These are phyloP conservation scores for Aegilops longissima DNA, from an alignment of 176 grass and related monocot genomes.

Conservation along the genomic window DNA sequence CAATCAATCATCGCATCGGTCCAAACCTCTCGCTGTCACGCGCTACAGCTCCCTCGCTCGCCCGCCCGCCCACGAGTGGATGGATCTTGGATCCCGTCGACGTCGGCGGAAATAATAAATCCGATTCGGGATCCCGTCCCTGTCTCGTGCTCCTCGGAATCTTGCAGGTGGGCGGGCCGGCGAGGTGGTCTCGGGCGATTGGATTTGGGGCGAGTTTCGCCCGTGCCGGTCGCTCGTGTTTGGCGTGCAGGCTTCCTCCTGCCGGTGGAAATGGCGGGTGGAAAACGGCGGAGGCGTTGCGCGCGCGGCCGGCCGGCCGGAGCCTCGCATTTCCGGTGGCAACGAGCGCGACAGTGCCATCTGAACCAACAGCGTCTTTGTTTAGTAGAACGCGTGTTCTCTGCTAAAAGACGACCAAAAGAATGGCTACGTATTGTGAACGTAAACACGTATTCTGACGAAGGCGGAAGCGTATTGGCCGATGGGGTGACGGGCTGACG, in stretches of 20 bases:
- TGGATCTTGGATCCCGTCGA: constrained; percentile 9
- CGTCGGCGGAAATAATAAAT: constrained; percentile 4
- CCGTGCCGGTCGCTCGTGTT: not conserved
- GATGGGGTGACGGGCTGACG: not conserved
- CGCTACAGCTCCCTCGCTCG: not conserved
- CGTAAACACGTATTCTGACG: not conserved
- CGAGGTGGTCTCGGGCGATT: constrained; percentile 21
- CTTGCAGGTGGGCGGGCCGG: not conserved
- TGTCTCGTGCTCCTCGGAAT: constrained; percentile 22
- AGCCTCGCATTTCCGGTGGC: not conserved
- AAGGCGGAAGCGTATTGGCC: too few species aligned
- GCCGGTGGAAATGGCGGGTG: not conserved
- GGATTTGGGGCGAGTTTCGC: not conserved
- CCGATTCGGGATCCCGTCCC: not conserved
- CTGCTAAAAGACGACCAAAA: too few species aligned
- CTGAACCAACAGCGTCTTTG: not conserved
- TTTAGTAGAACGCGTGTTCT: not conserved
- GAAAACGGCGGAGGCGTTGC: not conserved
- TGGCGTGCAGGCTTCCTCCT: constrained; percentile 13
- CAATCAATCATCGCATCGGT: not conserved
- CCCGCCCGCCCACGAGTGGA: not conserved
- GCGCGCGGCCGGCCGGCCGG: not conserved
- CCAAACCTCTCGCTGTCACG: constrained; percentile 25
- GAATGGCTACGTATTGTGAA: not conserved
- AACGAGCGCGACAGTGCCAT: not conserved